Percentiles rank a stretch among this genome's conserved stretches.
phyloP scores from a whole-genome alignment of 148 eudicot species.

The Rhododendron griersonianum region DNA sequence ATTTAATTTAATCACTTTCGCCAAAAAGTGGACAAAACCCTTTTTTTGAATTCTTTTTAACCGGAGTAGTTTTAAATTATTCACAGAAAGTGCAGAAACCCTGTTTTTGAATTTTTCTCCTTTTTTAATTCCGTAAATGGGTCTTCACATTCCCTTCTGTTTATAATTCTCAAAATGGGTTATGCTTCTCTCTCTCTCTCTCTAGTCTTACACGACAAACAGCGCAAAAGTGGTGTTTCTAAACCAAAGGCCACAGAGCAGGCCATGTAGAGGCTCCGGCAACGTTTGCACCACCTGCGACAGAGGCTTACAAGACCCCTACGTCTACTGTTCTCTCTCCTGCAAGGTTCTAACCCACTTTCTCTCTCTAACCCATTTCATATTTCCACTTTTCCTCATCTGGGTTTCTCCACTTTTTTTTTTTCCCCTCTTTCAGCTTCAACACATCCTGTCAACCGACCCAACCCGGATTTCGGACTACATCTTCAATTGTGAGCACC shows the following conservation, averaged over 20 bases:
- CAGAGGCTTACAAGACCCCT: constrained; percentile 39
- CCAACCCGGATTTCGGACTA: constrained; percentile 15
- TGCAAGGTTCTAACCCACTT: constrained; percentile 42
- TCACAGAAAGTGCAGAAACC: not conserved
- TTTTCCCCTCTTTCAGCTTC: constrained; percentile 22
- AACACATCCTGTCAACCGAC: constrained; percentile 24
- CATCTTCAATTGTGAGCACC: constrained; percentile 18
- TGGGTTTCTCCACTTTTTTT: constrained; percentile 13
- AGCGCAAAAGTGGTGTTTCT: constrained; percentile 45
- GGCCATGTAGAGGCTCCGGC: constrained; percentile 24
- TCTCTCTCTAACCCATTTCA: constrained; percentile 16
- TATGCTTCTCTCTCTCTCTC: constrained; percentile 3
- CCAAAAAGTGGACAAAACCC: not conserved
- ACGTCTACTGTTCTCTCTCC: constrained; percentile 39
- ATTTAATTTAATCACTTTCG: not conserved
- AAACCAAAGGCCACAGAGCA: constrained; percentile 37
- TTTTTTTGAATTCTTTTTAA: not conserved
- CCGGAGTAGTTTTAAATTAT: not conserved
- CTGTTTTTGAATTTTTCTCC: not conserved
- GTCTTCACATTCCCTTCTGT: not conserved
- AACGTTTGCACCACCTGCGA: constrained; percentile 38
- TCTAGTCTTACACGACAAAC: constrained; percentile 41
- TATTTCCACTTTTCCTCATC: constrained; percentile 1
- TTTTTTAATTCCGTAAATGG: not conserved
- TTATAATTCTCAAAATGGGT: not conserved